Evolutionary conservation across 108 stramenopile genomes (phyloP), one percentile per base, ranked within the genome.

Genomic region (Nitzschia inconspicua): DNA sequence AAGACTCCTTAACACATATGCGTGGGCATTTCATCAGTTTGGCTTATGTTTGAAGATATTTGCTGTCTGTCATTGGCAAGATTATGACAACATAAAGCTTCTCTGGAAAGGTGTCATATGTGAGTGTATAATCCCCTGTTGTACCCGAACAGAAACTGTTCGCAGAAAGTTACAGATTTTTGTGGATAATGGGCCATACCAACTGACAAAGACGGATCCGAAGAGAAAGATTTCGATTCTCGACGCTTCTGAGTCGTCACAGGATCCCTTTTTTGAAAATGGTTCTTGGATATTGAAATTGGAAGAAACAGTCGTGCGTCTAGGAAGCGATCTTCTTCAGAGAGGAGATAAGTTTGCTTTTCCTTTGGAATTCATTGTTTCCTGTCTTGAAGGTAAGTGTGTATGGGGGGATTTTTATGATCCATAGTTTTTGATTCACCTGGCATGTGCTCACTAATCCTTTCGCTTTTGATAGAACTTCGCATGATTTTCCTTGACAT

Each of bases 91-190:
- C 22, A 85, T 92, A 39, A 22, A 42, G 31, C 65, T 43, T 11
- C 61, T 87, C 10, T 94, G 93, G 93, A 88, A 78, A 40, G 80
- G 70, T 44, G 62, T 90, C 30, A 40, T 94, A 8, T 88, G 87
- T 50, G 83, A 88, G 39, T 77, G 83, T 42, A 59, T 90, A 5
- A 57, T 94, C 35, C 89, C 89, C 16, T 84, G 85, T 44, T 31
- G 51, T 39, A 87, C 88, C n/a, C 68, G 72, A 34, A 77, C 63
- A 51, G 46, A 61, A 9, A 43, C 60, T 9, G 72, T 69, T 0
- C 69, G 56, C 54, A 63, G 1, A 72, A 70, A 26, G 69, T 94
- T 20, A 58, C 40, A 4, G 54, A 42, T 29, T 70, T 90, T 11
- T 58, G 60, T 36, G 73, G 67, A 49, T 82, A 76, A 0, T 63